A percentile compares a stretch with the other conserved stretches of the same genome.
Conservation (phyloP, 306 rosid species). For the Medicago ruthenica region DNA sequence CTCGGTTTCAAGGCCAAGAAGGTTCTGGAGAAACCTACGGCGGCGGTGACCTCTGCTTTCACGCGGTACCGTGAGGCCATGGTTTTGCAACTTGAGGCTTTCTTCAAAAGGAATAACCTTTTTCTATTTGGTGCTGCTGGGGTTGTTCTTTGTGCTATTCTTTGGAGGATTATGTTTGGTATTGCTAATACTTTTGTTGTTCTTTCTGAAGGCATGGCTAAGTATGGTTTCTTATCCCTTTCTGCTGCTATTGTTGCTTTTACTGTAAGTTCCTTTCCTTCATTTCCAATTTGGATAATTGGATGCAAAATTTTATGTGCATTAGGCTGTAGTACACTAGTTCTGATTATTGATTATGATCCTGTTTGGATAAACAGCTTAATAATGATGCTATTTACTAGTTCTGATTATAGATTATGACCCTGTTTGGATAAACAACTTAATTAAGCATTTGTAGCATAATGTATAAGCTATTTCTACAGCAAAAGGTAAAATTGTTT, state of each 20-base stretch:
- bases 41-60: constrained; percentile 59
- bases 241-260: constrained; percentile 91
- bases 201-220: constrained; percentile 90
- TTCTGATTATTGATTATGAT: constrained; percentile 1
- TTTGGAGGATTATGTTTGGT: constrained; percentile 84
- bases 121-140: constrained; percentile 71
- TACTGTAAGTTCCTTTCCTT: constrained; percentile 64
- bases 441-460: no score
- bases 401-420: background rate
- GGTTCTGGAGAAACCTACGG: constrained; percentile 60
- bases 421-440: background rate
- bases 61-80: constrained; percentile 80
- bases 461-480: background rate
- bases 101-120: constrained; percentile 67
- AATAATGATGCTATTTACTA: background rate
- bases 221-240: constrained; percentile 92
- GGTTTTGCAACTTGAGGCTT: constrained; percentile 89
- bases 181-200: constrained; percentile 74
- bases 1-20: constrained; percentile 52
- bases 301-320: background rate
- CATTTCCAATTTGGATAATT: background rate
- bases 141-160: constrained; percentile 65
- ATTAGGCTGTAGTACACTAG: background rate
- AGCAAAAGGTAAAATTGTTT: no score
- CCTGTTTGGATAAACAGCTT: background rate